Base-by-base conservation (phyloP, 2,329 filamentous ascomycete genomes). In the Neofusicoccum kwambonambiense region DNA sequence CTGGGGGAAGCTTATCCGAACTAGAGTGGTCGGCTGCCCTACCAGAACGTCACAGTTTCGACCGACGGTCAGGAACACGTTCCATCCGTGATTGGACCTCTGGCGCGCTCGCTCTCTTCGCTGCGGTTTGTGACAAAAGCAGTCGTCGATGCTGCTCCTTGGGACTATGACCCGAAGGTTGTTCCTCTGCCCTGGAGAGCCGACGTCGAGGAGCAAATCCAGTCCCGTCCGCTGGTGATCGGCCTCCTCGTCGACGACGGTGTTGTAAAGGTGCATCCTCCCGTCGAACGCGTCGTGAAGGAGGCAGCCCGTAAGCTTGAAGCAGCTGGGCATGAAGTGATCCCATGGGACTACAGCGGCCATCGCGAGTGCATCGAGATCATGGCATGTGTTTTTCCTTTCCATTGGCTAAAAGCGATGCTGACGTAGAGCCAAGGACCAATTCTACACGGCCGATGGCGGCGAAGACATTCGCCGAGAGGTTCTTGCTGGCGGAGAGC, bases 181-280 rank as follows among this genome's bases (percentile, higher is more conserved):
- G 76, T 87, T 45, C 86, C 89, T n/a, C 79, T 92, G 0, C 89
- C 89, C 0, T 92, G 88, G 84, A 75, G 82, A 27, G 79, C 84
- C 2, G 70, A 75, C 8, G 71, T 77, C 31, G 64, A 65, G 6
- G 17, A n/a, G 0, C 87, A 89, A 0, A 89, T 89, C 0, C 91
- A 88, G 31, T 79, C 84, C 2, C 70, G 75, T 5, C 74, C 73
- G 45, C 65, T 80, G 0, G 68, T 63, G 5, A 75, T 79, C 34
- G 77, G 73, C 1, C 27, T 65, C 17, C 45, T 65, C 7, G 34
- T 50, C 3, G 41, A 65, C 19, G 64, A 65, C 31, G 64, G 64
- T 9, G 37, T 65, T 6, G 64, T 61, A 15, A 42, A 19, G 11
- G 37, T 52, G 13, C 45, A 50, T 31, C 54, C 64, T 15, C 64